Evolutionary conservation across 1,284 basidiomycete genomes (phyloP), one percentile per base, ranked within the genome.

Genomic region (Irpex rosettiformis): DNA sequence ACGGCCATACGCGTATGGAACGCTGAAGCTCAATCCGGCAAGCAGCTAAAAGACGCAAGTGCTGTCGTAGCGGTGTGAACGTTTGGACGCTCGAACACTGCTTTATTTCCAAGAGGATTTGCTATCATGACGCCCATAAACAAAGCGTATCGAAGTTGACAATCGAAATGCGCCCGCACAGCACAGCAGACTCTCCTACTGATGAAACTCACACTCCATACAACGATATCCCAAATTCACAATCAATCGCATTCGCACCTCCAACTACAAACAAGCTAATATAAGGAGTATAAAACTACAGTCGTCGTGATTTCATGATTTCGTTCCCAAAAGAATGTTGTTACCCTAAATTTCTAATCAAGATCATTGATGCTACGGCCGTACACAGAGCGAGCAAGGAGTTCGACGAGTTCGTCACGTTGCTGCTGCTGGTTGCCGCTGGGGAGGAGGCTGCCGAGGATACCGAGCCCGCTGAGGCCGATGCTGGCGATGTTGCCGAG

Each of bases 181-280:
- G n/a, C n/a, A n/a, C n/a, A n/a, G n/a, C n/a, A n/a, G n/a, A n/a
- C n/a, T n/a, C n/a, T n/a, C n/a, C n/a, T n/a, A n/a, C n/a, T n/a
- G n/a, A n/a, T n/a, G n/a, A n/a, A n/a, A n/a, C n/a, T n/a, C 18
- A 24, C 43, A 21, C 43, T 8, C 18, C 18, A 10, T 16, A 10
- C 22, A 18, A 47, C n/a, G n/a, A n/a, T n/a, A 47, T n/a, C 18
- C 27, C 27, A 11, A 27, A 28, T 22, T 51, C 21, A 28, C 48
- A 51, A n/a, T 22, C 48, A 51, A 51, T 51, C 8, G 22, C 21
- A 51, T 51, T 51, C 48, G 48, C 48, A 51, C 48, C 25, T 51
- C 48, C 48, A 51, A 51, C 22, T 51, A 51, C 48, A 47, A 25
- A 51, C 13, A 28, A 28, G 10, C 25, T 22, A n/a, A 45, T 51